phyloP scores from a whole-genome alignment of 805 yeast species.

The Maudiozyma serrabonitensis region DNA sequence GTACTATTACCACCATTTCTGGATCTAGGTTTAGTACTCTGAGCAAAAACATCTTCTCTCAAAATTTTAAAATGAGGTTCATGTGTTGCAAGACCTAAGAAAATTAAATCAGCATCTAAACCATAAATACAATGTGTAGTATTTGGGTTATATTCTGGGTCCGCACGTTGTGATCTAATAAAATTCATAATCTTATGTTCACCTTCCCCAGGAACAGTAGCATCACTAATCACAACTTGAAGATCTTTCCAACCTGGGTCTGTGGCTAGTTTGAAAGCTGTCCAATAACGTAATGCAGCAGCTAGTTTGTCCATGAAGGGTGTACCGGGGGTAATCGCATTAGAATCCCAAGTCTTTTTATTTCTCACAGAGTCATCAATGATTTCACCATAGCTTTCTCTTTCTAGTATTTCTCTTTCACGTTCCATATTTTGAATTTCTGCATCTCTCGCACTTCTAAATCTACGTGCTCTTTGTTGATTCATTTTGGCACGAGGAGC shows the following conservation, averaged over 20 bases:
- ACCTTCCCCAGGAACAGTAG: slow-evolving; percentile 98
- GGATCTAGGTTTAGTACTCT: slow-evolving; percentile 29
- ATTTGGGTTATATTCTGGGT: slow-evolving; percentile 81
- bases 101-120: slow-evolving; percentile 93
- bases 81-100: slow-evolving; percentile 92
- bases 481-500: slow-evolving; percentile 98
- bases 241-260: slow-evolving; percentile 92
- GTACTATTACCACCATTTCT: slow-evolving; percentile 4
- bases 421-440: slow-evolving; percentile 64
- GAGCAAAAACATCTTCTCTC: slow-evolving; percentile 94
- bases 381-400: slow-evolving; percentile 41
- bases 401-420: slow-evolving; percentile 33
- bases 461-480: slow-evolving; percentile 90
- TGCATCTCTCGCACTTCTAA: slow-evolving; percentile 87
- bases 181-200: slow-evolving; percentile 97
- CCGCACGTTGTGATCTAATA: slow-evolving; percentile 80
- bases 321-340: slow-evolving; percentile 97
- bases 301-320: slow-evolving; percentile 94
- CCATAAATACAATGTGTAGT: slow-evolving; percentile 96
- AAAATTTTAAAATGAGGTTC: slow-evolving; percentile 93
- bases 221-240: slow-evolving; percentile 87
- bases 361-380: slow-evolving; percentile 69
- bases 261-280: slow-evolving; percentile 71
- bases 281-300: slow-evolving; percentile 77
- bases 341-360: slow-evolving; percentile 85